Percentiles rank a stretch among this genome's conserved stretches.
Conservation (phyloP, 805 yeast species). For the Candida tammaniensis region DNA sequence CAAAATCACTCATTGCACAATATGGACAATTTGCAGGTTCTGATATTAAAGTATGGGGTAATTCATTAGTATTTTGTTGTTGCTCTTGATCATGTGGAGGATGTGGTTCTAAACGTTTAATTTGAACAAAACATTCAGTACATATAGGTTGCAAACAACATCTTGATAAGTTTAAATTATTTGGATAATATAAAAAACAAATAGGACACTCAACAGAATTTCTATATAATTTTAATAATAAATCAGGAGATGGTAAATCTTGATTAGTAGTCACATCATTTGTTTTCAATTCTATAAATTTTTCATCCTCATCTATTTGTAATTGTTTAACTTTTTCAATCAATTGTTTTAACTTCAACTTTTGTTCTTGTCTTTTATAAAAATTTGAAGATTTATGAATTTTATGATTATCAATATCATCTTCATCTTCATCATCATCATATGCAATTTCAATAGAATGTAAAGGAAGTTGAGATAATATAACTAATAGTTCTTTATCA, state of each 20-base stretch:
- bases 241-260: conserved; percentile 38
- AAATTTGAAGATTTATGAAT: conserved; percentile 47
- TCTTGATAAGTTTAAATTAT: conserved; percentile 69
- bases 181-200: conserved; percentile 85
- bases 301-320: conserved; percentile 34
- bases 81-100: conserved; percentile 67
- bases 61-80: conserved; percentile 26
- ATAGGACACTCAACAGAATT: conserved; percentile 86
- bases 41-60: conserved; percentile 66
- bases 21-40: conserved; percentile 93
- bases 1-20: conserved; percentile 85
- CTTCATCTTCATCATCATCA: conserved; percentile 55
- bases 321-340: conserved; percentile 26
- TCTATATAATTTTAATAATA: conserved; percentile 61
- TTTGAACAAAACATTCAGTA: conserved; percentile 95
- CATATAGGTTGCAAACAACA: conserved; percentile 95
- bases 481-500: conserved; percentile 56
- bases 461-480: conserved; percentile 49
- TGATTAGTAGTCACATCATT: conserved; percentile 9
- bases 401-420: conserved; percentile 62
- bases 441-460: conserved; percentile 55
- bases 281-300: conserved; percentile 27
- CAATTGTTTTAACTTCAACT: conserved; percentile 41
- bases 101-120: conserved; percentile 88
- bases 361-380: conserved; percentile 48